phyloP scores from a whole-genome alignment of 164 flowering plant species.

The Dillenia suffruticosa region DNA sequence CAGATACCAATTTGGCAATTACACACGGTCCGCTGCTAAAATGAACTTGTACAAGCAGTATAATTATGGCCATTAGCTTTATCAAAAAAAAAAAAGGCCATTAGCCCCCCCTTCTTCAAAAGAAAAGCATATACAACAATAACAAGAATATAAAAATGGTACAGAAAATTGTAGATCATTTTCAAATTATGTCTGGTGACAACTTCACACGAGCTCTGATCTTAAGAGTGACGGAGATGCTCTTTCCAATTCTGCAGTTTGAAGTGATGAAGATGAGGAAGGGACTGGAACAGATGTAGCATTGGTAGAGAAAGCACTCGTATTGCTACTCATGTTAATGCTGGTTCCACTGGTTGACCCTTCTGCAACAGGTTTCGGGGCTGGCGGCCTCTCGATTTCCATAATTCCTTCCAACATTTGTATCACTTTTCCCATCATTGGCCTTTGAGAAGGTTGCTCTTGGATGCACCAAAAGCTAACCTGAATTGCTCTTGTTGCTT shows the following conservation, averaged over 20 bases:
- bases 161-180: too few relatives aligned
- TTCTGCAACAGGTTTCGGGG: slow-evolving; percentile 24
- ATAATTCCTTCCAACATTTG: slow-evolving; percentile 38
- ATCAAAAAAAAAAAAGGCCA: too few relatives aligned
- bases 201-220: background rate
- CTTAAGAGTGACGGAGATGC: slow-evolving; percentile 12
- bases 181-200: too few relatives aligned
- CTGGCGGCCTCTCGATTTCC: slow-evolving; percentile 25
- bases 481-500: slow-evolving; percentile 19
- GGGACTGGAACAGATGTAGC: slow-evolving; percentile 14
- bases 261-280: slow-evolving; percentile 18
- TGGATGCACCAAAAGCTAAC: slow-evolving; percentile 41
- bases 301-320: slow-evolving; percentile 15
- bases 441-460: slow-evolving; percentile 37
- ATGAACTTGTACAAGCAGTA: too few relatives aligned
- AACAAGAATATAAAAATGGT: too few relatives aligned
- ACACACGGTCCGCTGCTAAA: too few relatives aligned
- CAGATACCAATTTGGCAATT: too few relatives aligned
- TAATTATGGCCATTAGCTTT: too few relatives aligned
- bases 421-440: slow-evolving; percentile 34
- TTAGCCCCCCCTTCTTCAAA: too few relatives aligned
- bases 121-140: too few relatives aligned
- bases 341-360: slow-evolving; percentile 19
- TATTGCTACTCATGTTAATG: slow-evolving; percentile 15
- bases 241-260: slow-evolving; percentile 8